Base-by-base conservation (phyloP, 1,139 yeast species). In the Williopsis jadinii region DNA sequence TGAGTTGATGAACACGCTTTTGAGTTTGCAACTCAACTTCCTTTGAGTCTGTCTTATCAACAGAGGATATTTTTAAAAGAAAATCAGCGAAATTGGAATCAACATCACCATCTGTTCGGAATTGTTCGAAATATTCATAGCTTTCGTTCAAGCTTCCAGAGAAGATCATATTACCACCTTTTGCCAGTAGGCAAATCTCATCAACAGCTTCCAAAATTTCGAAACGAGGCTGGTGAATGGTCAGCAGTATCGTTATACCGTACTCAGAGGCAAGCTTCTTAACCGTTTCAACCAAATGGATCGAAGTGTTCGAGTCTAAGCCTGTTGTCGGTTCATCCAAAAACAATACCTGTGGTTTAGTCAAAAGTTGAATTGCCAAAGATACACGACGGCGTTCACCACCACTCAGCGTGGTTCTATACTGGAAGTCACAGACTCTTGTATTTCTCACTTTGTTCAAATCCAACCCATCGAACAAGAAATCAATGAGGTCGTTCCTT, bases 291-390 rank as follows among this genome's bases (percentile, higher is more conserved):
- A 85, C 74, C 37, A 86, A 65, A 45, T 79, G 66, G 50, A 70
- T 75, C 0, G 95, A 88, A 10, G 88, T 79, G 41, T 80, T 77
- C 24, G 95, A 85, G 60, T 87, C 95, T 51, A 87, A 70, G 58
- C 96, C 96, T 8, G 95, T 86, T 19, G 96, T 87, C 9, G 96
- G 96, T 61, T 87, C 96, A 65, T 87, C 96, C 56, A 87, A 71
- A 64, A 87, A 87, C 43, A 87, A 67, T 47, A 87, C 67, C 44
- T 87, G 68, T 50, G 96, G 95, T 60, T 84, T 86, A 26, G 95
- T 95, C 35, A 87, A 94, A 45, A 87, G 67, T 58, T 87, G 95
- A 44, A 87, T 94, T 51, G 95, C 90, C 58, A 84, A 80, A 15
- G 95, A 83, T 52, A 85, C 71, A 56, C 94, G 75, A 68, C 85